Evolutionary conservation across 345 rosid species (phyloP), one percentile per base, ranked within the genome.

Genomic region (Populus pruinosa): DNA sequence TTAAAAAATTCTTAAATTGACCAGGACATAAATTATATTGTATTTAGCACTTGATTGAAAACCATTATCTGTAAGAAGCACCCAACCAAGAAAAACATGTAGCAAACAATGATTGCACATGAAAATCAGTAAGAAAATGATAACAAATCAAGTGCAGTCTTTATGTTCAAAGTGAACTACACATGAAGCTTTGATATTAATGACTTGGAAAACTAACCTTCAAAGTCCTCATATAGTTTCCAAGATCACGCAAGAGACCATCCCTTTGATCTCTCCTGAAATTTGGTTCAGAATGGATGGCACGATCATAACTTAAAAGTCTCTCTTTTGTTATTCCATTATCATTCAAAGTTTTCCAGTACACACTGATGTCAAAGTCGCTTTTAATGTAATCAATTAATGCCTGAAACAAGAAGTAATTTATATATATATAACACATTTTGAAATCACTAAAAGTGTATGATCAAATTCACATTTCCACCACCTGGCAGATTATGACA

Each of bases 261-360:
- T 87, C 97, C 82, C 87, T 93, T 83, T 92, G 95, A 76, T 92
- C 94, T 63, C 94, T 83, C 69, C 90, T 85, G 80, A 96, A 94
- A 77, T 53, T 88, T 82, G 99, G 99, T 69, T 93, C 99, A 72
- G 89, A 83, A 85, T 86, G 98, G 81, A 96, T 96, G 53, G 84
- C 98, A 70, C 97, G 99, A 81, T 96, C 99, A 87, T 96, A 96
- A 87, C 97, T 92, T 79, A 94, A 83, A 86, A 96, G 97, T 73
- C 93, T 91, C 73, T 93, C 93, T 87, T 92, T 93, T 53, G 93
- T 93, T 73, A 96, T 92, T 83, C 98, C 98, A 85, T 92, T 96
- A 27, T 93, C 94, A 55, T 88, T 92, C 91, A 96, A 90, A 65
- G 97, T 93, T 89, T 91, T 96, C 99, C 99, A 96, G 86, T 96